These are phyloP conservation scores for Schoenoplectus triqueter DNA, from an alignment of 202 grass and related monocot species.

Conservation along the genomic window DNA sequence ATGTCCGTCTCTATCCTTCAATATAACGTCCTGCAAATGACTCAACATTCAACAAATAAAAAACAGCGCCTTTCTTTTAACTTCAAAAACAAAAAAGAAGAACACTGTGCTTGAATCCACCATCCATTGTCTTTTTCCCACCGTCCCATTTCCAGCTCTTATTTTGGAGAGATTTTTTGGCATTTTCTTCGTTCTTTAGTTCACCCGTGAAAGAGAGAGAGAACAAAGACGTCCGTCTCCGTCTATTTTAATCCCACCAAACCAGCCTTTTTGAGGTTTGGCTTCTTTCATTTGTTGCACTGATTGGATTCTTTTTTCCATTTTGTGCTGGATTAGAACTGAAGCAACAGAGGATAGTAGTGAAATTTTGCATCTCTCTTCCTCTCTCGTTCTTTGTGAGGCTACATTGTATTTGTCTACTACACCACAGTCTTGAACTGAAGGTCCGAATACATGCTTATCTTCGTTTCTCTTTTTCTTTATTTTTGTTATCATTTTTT, in stretches of 20 bases:
- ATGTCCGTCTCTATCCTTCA: not conserved
- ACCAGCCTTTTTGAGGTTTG: conserved; percentile 33
- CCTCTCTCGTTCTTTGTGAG: not conserved
- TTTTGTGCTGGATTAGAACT: not conserved
- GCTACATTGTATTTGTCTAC: conserved; percentile 10
- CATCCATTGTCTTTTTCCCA: conserved; percentile 56
- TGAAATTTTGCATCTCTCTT: not conserved
- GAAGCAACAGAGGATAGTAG: not conserved
- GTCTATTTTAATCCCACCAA: conserved; percentile 21
- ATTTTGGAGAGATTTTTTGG: conserved; percentile 43
- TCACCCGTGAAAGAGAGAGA: conserved; percentile 60
- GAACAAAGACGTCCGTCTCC: conserved; percentile 30
- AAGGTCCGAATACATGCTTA: conserved; percentile 7
- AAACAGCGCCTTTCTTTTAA: not conserved
- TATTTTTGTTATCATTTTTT: not conserved
- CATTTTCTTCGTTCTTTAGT: conserved; percentile 42
- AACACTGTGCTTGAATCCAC: conserved; percentile 37
- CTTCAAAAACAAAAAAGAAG: conserved; percentile 33
- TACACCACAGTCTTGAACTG: not conserved
- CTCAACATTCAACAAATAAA: not conserved
- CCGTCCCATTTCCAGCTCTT: conserved; percentile 61
- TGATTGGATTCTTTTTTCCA: not conserved
- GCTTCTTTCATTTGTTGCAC: conserved; percentile 28
- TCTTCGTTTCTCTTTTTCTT: not conserved
- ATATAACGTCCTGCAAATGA: too few species aligned